These are phyloP conservation scores for Xylona heveae DNA, from an alignment of 495 filamentous ascomycete species.

Conservation along the genomic window DNA sequence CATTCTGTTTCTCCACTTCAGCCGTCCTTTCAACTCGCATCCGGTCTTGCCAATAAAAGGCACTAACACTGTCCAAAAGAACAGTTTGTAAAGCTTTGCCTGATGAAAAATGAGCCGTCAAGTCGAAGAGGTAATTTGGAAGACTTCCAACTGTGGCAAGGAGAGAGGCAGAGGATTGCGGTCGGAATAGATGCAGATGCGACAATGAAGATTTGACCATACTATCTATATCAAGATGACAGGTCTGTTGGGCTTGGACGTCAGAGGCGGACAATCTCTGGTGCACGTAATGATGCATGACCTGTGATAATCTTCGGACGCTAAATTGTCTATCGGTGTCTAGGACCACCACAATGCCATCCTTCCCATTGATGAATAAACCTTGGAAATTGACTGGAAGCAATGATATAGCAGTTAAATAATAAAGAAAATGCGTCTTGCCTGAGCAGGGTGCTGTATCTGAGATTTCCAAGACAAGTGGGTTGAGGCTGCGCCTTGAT, in stretches of 20 bases:
- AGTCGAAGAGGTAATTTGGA: constrained; percentile 28
- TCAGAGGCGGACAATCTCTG: neutral
- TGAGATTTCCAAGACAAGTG: constrained; percentile 33
- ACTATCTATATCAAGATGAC: constrained; percentile 5
- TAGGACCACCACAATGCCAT: constrained; percentile 41
- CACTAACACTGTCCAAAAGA: constrained; percentile 28
- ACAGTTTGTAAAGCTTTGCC: constrained; percentile 25
- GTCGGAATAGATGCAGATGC: constrained; percentile 31
- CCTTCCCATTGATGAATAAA: constrained; percentile 21
- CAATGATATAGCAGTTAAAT: constrained; percentile 34
- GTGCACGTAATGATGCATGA: constrained; percentile 12
- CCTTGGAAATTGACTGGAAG: constrained; percentile 24
- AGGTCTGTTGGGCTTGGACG: neutral
- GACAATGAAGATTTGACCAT: constrained; percentile 11
- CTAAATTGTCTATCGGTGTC: constrained; percentile 52
- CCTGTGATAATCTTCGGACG: constrained; percentile 26
- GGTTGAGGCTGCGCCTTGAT: constrained; percentile 17
- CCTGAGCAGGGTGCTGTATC: constrained; percentile 31
- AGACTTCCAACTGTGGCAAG: constrained; percentile 27
- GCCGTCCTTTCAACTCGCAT: constrained; percentile 25
- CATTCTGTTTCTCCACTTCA: too few relatives aligned
- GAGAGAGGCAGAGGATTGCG: constrained; percentile 27
- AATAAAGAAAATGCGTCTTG: constrained; percentile 48
- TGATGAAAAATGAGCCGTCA: constrained; percentile 24
- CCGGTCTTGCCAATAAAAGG: constrained; percentile 37